Evolutionary conservation across 2,329 filamentous ascomycete species (phyloP).

Genomic region (Didymella keratinophila): DNA sequence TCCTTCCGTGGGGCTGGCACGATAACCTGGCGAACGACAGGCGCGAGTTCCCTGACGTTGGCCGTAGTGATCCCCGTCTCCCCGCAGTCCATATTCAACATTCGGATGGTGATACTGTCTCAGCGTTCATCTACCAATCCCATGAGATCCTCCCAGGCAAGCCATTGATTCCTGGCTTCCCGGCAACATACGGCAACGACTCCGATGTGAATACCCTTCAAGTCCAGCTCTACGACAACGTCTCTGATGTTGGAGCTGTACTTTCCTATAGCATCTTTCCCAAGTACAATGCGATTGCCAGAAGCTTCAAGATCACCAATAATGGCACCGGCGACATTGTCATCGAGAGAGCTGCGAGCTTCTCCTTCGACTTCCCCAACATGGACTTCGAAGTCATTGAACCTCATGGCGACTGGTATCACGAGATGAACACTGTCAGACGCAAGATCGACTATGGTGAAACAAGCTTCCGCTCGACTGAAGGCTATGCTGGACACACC

Average conservation of each 20-base stretch:
- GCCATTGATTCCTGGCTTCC: conserved; percentile 63
- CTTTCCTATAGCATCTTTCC: conserved; percentile 71
- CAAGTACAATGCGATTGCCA: conserved; percentile 65
- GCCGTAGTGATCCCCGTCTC: conserved; percentile 68
- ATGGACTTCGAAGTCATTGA: conserved; percentile 69
- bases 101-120: conserved; percentile 65
- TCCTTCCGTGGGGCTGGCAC: conserved; percentile 62
- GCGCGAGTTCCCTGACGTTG: conserved; percentile 70
- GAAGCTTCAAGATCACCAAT: conserved; percentile 69
- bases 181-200: conserved; percentile 65
- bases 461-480: conserved; percentile 66
- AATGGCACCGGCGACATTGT: conserved; percentile 61
- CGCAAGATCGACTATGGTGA: conserved; percentile 65
- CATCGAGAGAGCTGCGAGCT: conserved; percentile 65
- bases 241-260: conserved; percentile 65
- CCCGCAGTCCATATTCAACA: conserved; percentile 69
- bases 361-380: conserved; percentile 68
- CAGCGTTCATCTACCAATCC: conserved; percentile 65
- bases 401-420: conserved; percentile 68
- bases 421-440: conserved; percentile 64
- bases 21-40: conserved; percentile 59
- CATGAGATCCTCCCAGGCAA: conserved; percentile 66
- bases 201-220: conserved; percentile 66
- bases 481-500: conserved; percentile 69
- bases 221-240: conserved; percentile 66